Evolutionary conservation across 208 protist genomes (phyloP).

Genomic region (Leptomonas pyrrhocoris): DNA sequence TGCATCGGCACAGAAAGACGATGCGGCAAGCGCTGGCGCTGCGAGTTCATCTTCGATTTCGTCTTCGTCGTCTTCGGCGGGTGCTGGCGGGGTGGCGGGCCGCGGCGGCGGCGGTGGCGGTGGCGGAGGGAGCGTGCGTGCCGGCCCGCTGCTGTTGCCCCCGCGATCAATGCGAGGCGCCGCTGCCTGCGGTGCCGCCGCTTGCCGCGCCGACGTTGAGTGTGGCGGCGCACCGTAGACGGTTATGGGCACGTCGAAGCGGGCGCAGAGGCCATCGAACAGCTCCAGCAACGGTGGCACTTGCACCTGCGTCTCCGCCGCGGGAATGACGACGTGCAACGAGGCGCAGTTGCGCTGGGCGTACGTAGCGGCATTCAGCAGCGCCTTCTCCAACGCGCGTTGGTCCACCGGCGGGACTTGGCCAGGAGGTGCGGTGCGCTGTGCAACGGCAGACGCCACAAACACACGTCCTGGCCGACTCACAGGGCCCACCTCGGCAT

Average conservation of each 20-base stretch:
- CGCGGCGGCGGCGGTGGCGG: too few relatives aligned
- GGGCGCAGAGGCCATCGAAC: constrained; percentile 4
- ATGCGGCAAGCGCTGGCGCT: background rate
- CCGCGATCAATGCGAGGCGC: too few relatives aligned
- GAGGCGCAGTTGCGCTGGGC: constrained; percentile 31
- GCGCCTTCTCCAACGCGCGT: constrained; percentile 26
- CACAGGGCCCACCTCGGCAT: constrained; percentile 30
- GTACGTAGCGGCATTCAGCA: constrained; percentile 28
- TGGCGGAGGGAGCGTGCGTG: background rate
- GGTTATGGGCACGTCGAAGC: constrained; percentile 10
- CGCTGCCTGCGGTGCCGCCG: background rate
- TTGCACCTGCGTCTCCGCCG: constrained; percentile 17
- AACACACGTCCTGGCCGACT: constrained; percentile 37
- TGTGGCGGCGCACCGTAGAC: constrained; percentile 24
- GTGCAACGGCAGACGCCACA: constrained; percentile 47
- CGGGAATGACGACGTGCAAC: constrained; percentile 39
- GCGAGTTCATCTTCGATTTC: background rate
- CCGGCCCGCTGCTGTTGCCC: too few relatives aligned
- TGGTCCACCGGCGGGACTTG: constrained; percentile 37
- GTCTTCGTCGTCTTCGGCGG: background rate
- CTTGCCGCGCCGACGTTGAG: background rate
- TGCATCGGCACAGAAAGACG: background rate
- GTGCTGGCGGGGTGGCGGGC: background rate
- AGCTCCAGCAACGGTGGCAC: constrained; percentile 21
- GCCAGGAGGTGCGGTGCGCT: constrained; percentile 26